Evolutionary conservation across 768 basidiomycete genomes (phyloP).

Genomic region (Pulveroboletus sp.): DNA sequence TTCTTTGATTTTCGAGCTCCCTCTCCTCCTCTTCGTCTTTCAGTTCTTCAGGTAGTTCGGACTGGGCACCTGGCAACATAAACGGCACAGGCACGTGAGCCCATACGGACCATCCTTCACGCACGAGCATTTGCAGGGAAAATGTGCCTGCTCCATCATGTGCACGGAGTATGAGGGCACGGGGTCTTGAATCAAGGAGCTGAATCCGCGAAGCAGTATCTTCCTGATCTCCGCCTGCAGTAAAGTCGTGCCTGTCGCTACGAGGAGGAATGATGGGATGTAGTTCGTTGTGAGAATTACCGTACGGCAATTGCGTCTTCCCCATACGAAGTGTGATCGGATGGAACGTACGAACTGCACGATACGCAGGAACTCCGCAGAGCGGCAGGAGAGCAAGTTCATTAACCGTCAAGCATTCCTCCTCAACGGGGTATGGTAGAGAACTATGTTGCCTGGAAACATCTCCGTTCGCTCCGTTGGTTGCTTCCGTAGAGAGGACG

Average conservation of each 20-base stretch:
- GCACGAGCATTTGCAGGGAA: conserved; percentile 72
- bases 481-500: conserved; percentile 8
- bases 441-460: conserved; percentile 11
- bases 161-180: conserved; percentile 66
- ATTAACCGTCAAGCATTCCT: conserved; percentile 46
- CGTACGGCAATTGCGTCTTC: conserved; percentile 22
- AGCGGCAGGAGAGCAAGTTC: conserved; percentile 81
- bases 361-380: conserved; percentile 76
- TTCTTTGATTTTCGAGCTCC: conserved; percentile 39
- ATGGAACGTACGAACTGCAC: conserved; percentile 71
- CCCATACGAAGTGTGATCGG: conserved; percentile 29
- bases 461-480: conserved; percentile 5
- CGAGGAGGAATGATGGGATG: conserved; percentile 27
- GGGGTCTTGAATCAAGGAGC: conserved; percentile 25
- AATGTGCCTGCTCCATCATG: conserved; percentile 77
- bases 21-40: conserved; percentile 30
- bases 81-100: conserved; percentile 56
- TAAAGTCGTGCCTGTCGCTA: conserved; percentile 24
- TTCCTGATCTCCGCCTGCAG: conserved; percentile 24
- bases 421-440: conserved; percentile 4
- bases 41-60: conserved; percentile 34
- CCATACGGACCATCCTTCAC: conserved; percentile 68
- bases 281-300: conserved; percentile 24
- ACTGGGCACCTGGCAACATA: conserved; percentile 32
- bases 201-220: conserved; percentile 3